Percentiles rank a stretch among this genome's conserved stretches.
Evolutionary conservation across 768 basidiomycete genomes (phyloP).

Genomic region (Boletus patriciae): DNA sequence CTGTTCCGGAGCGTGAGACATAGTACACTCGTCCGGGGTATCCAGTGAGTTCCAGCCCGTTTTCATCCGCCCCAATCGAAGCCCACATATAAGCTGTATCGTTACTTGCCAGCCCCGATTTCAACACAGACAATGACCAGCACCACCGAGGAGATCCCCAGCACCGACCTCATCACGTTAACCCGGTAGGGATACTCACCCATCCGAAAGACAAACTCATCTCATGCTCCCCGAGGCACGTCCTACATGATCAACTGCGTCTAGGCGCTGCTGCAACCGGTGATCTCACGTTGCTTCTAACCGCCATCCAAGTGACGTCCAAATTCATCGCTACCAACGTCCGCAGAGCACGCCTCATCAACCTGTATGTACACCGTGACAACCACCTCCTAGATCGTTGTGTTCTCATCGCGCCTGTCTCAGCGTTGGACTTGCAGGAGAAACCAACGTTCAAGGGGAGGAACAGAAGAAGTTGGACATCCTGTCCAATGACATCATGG

Average conservation of each 20-base stretch:
- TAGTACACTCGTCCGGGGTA: conserved; percentile 6
- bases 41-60: conserved; percentile 14
- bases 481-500: conserved; percentile 99
- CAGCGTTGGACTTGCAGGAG: conserved; percentile 96
- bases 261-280: conserved; percentile 84
- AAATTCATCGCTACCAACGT: conserved; percentile 99
- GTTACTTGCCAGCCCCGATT: not conserved
- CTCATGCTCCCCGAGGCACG: conserved; percentile 56
- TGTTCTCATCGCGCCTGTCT: not conserved
- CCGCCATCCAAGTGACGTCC: conserved; percentile 93
- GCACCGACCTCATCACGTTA: conserved; percentile 88
- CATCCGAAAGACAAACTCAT: not conserved
- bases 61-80: conserved; percentile 17
- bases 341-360: conserved; percentile 94
- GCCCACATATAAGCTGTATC: conserved; percentile 9
- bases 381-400: not conserved
- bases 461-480: conserved; percentile 99
- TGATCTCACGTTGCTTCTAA: conserved; percentile 91
- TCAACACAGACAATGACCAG: conserved; percentile 28
- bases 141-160: conserved; percentile 60
- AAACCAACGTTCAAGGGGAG: conserved; percentile 96
- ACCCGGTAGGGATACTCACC: conserved; percentile 61
- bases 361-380: conserved; percentile 62
- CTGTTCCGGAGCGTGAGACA: conserved; percentile 31
- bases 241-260: conserved; percentile 81